Conservation (phyloP, 164 flowering plant genomes). For the Chimonanthus salicifolius region DNA sequence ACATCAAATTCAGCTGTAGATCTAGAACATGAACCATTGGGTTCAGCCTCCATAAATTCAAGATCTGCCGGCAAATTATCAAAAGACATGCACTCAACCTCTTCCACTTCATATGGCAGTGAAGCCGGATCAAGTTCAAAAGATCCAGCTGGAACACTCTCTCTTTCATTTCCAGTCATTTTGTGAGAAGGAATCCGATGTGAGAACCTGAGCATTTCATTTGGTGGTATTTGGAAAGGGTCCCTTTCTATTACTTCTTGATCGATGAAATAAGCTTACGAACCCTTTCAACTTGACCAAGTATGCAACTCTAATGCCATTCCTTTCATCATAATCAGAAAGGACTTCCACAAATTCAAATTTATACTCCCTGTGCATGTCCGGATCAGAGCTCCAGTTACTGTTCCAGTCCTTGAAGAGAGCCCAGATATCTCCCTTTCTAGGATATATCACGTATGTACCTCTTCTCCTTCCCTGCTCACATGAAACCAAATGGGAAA, state of each 20-base stretch:
- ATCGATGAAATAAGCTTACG: conserved; percentile 37
- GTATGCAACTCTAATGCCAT: conserved; percentile 38
- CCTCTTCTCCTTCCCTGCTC: conserved; percentile 19
- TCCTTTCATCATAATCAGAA: conserved; percentile 40
- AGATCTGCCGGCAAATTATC: too few relatives aligned
- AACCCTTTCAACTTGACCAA: conserved; percentile 59
- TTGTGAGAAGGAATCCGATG: conserved; percentile 47
- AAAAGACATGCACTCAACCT: not conserved
- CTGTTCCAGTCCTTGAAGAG: conserved; percentile 33
- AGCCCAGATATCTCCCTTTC: conserved; percentile 61
- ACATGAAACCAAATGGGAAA: conserved; percentile 53
- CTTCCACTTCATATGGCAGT: conserved; percentile 32
- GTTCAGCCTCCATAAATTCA: too few relatives aligned
- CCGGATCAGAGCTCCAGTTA: conserved; percentile 34
- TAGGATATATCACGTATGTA: conserved; percentile 43
- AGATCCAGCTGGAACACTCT: conserved; percentile 43
- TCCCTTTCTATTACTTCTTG: conserved; percentile 8
- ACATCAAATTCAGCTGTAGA: too few relatives aligned
- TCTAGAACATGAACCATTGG: too few relatives aligned
- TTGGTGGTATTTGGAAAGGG: conserved; percentile 27
- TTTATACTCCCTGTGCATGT: conserved; percentile 27
- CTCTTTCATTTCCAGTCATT: conserved; percentile 45
- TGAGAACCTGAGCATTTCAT: conserved; percentile 46
- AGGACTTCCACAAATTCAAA: conserved; percentile 64
- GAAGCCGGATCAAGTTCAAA: conserved; percentile 69